Base-by-base conservation (phyloP, 2,329 filamentous ascomycete species). In the Colletotrichum musicola region DNA sequence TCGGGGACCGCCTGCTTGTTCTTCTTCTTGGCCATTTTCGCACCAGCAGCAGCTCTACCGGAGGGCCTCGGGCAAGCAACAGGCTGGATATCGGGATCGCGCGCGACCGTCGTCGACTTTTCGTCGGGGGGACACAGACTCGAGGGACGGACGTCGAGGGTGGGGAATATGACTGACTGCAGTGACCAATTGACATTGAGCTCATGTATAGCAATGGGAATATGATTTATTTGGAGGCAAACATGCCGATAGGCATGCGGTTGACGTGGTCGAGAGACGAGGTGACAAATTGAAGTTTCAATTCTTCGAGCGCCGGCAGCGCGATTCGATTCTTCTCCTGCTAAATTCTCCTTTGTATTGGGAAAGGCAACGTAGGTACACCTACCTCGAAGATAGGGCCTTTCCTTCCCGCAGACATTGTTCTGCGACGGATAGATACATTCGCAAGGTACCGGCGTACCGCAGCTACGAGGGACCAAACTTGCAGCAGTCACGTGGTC, bases 21-120 rank as follows among this genome's bases (percentile, higher is more conserved):
- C 75, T 82, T 85, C 74, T 84, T 83, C 75, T 80, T 86, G 56
- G 78, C 79, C 84, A 86, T 86, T 2, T n/a, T 56, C 14, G 16
- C 30, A 35, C 3, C 18, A 16, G 16, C 30, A 35, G 6, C 18
- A 16, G 7, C 5, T 14, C 0, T 4, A 25, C 9, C 18, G 38
- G 2, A 22, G 4, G 42, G 7, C 13, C 27, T 56, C 51, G 50
- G 13, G 6, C 27, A 14, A 14, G 50, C 40, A 38, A 63, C 18
- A 14, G 16, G 14, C 49, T 25, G 30, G n/a, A 10, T 42, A 14
- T 22, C 16, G n/a, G 27, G 25, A 27, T 22, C 25, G 55, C 65
- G 58, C 40, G 42, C 16, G 42, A 50, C 18, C 46, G 46, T 57
- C 62, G 65, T 60, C 65, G 25, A 60, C 49, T 18, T 50, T 46